phyloP scores from a whole-genome alignment of 1,284 basidiomycete genomes.

The Pisolithus thermaeus region DNA sequence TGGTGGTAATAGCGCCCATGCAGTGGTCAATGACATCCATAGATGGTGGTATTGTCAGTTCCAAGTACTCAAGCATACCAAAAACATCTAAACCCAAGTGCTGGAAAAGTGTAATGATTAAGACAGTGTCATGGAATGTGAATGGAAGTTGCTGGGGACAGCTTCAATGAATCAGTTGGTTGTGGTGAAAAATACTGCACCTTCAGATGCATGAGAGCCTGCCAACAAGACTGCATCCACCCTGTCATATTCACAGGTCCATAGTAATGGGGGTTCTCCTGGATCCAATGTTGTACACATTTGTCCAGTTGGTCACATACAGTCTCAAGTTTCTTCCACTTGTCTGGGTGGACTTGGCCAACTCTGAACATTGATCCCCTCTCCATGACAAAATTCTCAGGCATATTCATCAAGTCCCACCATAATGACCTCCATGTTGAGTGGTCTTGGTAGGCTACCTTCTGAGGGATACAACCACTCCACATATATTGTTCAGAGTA shows the following conservation, averaged over 20 bases:
- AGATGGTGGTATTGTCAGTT: neutral
- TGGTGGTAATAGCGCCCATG: constrained; percentile 1
- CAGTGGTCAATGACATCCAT: neutral
- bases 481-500: neutral
- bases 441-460: neutral
- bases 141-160: neutral
- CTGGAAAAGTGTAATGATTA: neutral
- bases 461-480: neutral
- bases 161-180: too few relatives aligned
- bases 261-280: neutral
- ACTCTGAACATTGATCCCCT: neutral
- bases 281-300: neutral
- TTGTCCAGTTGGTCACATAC: neutral
- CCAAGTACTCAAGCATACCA: neutral
- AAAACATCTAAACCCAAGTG: neutral
- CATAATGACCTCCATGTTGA: neutral
- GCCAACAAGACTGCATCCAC: neutral
- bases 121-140: neutral
- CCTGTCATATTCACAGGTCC: neutral
- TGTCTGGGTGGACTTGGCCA: neutral
- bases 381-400: neutral
- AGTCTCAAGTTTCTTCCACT: neutral
- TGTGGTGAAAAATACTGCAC: neutral
- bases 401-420: neutral
- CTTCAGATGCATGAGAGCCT: neutral